phyloP scores from a whole-genome alignment of 768 basidiomycete species.

The Lactarius sp. region DNA sequence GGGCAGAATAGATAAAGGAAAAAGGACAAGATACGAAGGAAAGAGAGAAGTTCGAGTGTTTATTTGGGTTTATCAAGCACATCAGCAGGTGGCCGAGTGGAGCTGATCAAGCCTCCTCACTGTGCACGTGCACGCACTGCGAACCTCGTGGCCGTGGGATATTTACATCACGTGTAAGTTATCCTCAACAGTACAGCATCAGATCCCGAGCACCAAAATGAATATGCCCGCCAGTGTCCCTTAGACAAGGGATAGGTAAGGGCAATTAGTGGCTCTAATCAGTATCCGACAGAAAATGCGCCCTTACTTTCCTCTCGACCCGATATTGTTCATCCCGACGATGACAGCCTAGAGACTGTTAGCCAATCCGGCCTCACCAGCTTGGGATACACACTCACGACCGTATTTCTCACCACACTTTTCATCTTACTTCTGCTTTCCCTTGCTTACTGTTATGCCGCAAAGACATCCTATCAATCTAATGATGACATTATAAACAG shows the following conservation, averaged over 20 bases:
- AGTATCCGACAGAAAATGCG: no score
- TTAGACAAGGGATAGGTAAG: conserved; percentile 42
- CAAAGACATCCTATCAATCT: conserved; percentile 45
- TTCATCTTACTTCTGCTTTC: conserved; percentile 45
- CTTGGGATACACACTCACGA: conserved; percentile 27
- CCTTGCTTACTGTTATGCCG: conserved; percentile 65
- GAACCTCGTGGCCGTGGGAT: background rate
- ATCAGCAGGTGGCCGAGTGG: no score
- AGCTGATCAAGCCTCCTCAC: no score
- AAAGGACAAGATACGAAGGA: background rate
- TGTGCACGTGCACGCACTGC: no score
- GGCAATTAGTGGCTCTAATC: no score
- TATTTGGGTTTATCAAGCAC: background rate
- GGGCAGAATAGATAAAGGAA: background rate
- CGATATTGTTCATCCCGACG: no score
- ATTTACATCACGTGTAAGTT: background rate
- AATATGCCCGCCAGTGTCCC: no score
- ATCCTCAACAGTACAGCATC: no score
- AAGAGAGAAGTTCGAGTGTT: no score
- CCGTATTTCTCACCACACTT: conserved; percentile 57
- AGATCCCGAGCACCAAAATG: no score
- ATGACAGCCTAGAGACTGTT: no score
- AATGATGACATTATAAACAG: conserved; percentile 54
- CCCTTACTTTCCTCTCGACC: no score
- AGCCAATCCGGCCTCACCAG: conserved; percentile 5